These are phyloP conservation scores for Boletus eberwhitei DNA, from an alignment of 768 basidiomycete genomes.

Conservation along the genomic window DNA sequence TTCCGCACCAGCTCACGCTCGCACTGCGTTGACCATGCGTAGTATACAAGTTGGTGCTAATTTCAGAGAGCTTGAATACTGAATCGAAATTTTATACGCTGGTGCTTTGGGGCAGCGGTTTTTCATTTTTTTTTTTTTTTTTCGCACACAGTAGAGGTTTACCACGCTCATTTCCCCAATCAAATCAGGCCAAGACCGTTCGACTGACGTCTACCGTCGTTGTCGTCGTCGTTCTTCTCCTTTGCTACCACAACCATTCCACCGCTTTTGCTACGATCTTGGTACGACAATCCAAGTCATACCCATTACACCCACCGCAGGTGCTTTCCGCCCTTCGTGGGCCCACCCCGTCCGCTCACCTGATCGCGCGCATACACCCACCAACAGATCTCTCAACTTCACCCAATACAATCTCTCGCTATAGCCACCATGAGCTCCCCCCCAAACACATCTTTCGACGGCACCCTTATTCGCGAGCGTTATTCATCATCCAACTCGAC, in stretches of 20 bases:
- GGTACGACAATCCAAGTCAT: not conserved
- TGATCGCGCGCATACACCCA: not conserved
- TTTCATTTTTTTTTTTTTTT: not conserved
- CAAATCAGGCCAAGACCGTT: not conserved
- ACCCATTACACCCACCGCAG: not conserved
- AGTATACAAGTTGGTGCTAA: too few relatives aligned
- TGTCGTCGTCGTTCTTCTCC: not conserved
- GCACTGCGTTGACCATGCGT: too few relatives aligned
- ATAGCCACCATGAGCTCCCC: constrained; percentile 16
- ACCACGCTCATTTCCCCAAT: not conserved
- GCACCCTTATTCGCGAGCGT: constrained; percentile 24
- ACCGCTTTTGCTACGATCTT: not conserved
- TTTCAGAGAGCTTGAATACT: not conserved
- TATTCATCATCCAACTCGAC: constrained; percentile 20
- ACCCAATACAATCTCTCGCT: not conserved
- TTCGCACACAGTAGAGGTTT: not conserved
- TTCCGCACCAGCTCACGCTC: too few relatives aligned
- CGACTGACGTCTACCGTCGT: not conserved
- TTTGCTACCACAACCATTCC: too few relatives aligned
- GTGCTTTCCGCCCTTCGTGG: not conserved
- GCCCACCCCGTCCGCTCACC: not conserved
- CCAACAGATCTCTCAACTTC: not conserved
- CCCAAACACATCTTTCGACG: constrained; percentile 11
- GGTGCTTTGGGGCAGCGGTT: not conserved
- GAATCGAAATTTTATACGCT: not conserved